Evolutionary conservation across 1,139 yeast genomes (phyloP), one percentile per base, ranked within the genome.

Genomic region (Debaryomycetaceae sp.): DNA sequence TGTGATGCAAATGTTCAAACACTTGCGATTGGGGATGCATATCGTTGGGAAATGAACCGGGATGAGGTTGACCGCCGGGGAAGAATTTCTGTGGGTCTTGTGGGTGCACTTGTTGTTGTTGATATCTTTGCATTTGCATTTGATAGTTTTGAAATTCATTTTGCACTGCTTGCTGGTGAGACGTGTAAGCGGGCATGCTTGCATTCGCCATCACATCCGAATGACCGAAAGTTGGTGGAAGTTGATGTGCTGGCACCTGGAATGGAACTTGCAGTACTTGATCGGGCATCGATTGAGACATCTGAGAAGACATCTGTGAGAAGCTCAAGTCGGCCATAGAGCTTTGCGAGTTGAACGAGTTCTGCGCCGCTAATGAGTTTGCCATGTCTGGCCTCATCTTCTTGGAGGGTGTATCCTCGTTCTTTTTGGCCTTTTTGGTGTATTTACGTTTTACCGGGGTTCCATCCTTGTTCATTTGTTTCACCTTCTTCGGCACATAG

Each of bases 361-460:
- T 54, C 2, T 24, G 41, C 34, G 38, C 17, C 14, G 11, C 37
- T 8, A 27, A 8, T 7, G 31, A 7, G 11, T 7, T 27, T n/a
- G 43, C 22, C 8, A 41, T 27, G 31, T 61, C 66, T 23, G 55
- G 45, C 49, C 65, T 67, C 46, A 55, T 49, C 49, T 70, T 72
- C 57, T 72, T 72, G 8, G 72, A 62, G 0, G 74, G 69, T 2
- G 72, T 60, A 9, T 64, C 75, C 5, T 68, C 72, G 7, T 60
- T 58, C 43, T 65, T 67, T 50, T 67, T 69, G 6, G 54, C 51
- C 54, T 69, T 70, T 55, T 72, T 72, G 24, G 64, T 62, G 49
- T 73, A 73, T 48, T 72, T 73, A 39, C 79, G 57, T 48, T 74
- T 74, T n/a, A 68, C 65, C 1, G 75, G 77, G 22, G 76, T 68